These are phyloP conservation scores for Cyberlindnera xylosilytica DNA, from an alignment of 805 yeast species.

Conservation along the genomic window DNA sequence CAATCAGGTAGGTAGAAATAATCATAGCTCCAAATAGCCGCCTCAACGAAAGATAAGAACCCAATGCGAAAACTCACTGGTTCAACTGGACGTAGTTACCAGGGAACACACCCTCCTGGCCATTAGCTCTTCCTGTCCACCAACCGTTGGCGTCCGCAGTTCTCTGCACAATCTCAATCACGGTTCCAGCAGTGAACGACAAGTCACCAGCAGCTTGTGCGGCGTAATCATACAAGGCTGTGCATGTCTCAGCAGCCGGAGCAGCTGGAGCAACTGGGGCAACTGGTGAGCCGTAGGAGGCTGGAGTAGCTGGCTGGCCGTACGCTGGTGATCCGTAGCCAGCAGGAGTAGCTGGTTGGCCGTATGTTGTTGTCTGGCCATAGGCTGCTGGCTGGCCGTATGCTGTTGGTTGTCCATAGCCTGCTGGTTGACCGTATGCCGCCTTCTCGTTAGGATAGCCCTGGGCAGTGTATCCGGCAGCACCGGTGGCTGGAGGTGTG, in stretches of 20 bases:
- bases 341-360: constrained; percentile 23
- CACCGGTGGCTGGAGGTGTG: constrained; percentile 32
- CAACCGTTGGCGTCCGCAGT: constrained; percentile 88
- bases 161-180: constrained; percentile 77
- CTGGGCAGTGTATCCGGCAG: constrained; percentile 28
- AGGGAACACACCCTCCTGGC: constrained; percentile 89
- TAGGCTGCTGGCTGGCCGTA: constrained; percentile 22
- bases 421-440: constrained; percentile 28
- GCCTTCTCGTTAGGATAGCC: constrained; percentile 34
- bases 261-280: constrained; percentile 31
- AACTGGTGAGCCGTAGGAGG: constrained; percentile 14
- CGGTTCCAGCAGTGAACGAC: constrained; percentile 82
- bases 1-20: too few species aligned
- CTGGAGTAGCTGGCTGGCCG: constrained; percentile 28
- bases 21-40: too few species aligned
- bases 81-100: constrained; percentile 90
- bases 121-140: constrained; percentile 94
- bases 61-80: constrained; percentile 5
- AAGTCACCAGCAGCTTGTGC: constrained; percentile 95
- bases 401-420: background rate
- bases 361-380: constrained; percentile 21
- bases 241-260: constrained; percentile 56
- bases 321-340: constrained; percentile 24
- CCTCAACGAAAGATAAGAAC: too few species aligned
- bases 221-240: constrained; percentile 86